Conservation (phyloP, 2,329 filamentous ascomycete species). For the Arthrobotrys musiformis region DNA sequence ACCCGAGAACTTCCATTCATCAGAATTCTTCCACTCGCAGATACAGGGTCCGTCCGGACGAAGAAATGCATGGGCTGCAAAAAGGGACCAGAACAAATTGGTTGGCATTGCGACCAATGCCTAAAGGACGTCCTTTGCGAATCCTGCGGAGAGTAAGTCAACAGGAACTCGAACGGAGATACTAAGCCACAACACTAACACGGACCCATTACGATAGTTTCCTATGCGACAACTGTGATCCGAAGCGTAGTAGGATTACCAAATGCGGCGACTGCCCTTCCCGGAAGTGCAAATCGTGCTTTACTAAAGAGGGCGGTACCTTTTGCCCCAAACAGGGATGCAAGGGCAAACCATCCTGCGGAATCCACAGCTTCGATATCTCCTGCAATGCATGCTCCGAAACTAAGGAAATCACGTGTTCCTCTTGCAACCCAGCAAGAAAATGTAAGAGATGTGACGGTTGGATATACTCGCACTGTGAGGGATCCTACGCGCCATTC, state of each 20-base stretch:
- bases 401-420: constrained; percentile 45
- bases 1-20: constrained; percentile 42
- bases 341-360: constrained; percentile 30
- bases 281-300: constrained; percentile 47
- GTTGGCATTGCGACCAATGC: constrained; percentile 48
- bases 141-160: constrained; percentile 44
- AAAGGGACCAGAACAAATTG: constrained; percentile 43
- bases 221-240: constrained; percentile 48
- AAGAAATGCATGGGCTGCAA: constrained; percentile 35
- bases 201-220: not conserved
- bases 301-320: constrained; percentile 30
- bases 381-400: constrained; percentile 33
- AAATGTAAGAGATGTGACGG: constrained; percentile 44
- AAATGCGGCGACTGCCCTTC: constrained; percentile 45
- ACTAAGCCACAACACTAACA: not conserved
- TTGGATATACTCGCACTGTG: constrained; percentile 50
- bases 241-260: constrained; percentile 29
- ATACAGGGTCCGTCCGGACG: constrained; percentile 38
- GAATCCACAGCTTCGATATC: constrained; percentile 34
- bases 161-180: not conserved
- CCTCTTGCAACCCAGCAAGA: constrained; percentile 43
- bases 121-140: constrained; percentile 52
- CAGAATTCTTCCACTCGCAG: constrained; percentile 41
- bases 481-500: constrained; percentile 30
- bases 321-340: constrained; percentile 30